These are phyloP conservation scores for Cyclotella choctawhatcheeana DNA, from an alignment of 108 stramenopile genomes.

Conservation along the genomic window DNA sequence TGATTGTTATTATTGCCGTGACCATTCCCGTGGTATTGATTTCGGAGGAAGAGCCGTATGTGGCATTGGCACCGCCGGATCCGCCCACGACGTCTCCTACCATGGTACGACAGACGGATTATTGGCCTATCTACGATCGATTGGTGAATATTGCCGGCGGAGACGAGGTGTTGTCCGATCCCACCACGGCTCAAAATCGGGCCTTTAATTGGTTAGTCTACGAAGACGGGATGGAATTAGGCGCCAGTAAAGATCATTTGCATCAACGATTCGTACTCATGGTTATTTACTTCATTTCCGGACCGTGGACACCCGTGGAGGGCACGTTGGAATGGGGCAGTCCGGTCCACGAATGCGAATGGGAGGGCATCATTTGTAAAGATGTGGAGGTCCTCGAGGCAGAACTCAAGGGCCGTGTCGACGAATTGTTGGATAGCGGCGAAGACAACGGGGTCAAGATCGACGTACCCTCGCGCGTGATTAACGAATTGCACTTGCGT, in stretches of 20 bases:
- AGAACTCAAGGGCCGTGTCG: conserved; percentile 33
- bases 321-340: conserved; percentile 47
- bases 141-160: conserved; percentile 25
- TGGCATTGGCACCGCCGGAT: conserved; percentile 18
- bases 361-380: conserved; percentile 46
- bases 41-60: conserved; percentile 40
- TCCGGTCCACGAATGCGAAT: conserved; percentile 52
- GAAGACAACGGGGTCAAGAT: conserved; percentile 46
- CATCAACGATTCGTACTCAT: conserved; percentile 49
- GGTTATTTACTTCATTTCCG: conserved; percentile 50
- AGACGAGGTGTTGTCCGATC: conserved; percentile 24
- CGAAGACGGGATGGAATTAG: conserved; percentile 53
- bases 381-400: conserved; percentile 33
- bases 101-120: conserved; percentile 12
- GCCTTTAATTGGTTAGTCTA: conserved; percentile 48
- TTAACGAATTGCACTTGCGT: conserved; percentile 34
- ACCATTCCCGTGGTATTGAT: conserved; percentile 45
- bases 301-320: conserved; percentile 48
- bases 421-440: conserved; percentile 36
- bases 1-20: conserved; percentile 39
- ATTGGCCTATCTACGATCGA: conserved; percentile 36
- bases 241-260: conserved; percentile 28
- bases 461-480: conserved; percentile 34
- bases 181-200: conserved; percentile 30
- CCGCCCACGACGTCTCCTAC: conserved; percentile 26